Evolutionary conservation across 306 rosid genomes (phyloP), one percentile per base, ranked within the genome.

Genomic region (Albizia julibrissin): DNA sequence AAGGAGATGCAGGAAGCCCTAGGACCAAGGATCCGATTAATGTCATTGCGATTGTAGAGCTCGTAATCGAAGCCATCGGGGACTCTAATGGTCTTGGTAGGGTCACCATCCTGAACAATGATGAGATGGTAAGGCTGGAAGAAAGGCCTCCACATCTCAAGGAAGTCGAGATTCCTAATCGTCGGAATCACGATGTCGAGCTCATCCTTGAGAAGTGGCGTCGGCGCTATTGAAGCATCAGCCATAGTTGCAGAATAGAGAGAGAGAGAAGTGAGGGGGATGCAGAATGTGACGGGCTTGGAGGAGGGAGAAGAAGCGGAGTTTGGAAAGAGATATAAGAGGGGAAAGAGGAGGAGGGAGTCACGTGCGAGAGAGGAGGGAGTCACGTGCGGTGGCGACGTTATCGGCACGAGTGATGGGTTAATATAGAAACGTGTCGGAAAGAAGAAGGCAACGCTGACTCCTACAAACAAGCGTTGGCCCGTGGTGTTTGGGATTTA

Each of bases 111-210:
- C 14, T 74, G 78, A 10, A 74, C 78, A 19, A 74, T 74, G 49
- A 74, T 74, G 21, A 74, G 49, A 18, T 74, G 78, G 49, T 74
- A 74, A 33, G 78, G 78, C 66, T 74, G 78, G 21, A 74, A n/a
- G 47, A 74, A 74, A 0, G 78, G 78, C 67, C 78, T 54, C 78
- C 78, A 74, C 78, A 74, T 74, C 78, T 74, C 78, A 27, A 74
- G 66, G 68, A 74, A 74, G 4, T 74, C 78, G 33, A 74, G 78
- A 44, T 74, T 74, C 31, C 78, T 34, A 15, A 74, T 74, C 33
- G 78, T 74, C 8, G 78, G 78, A 19, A 74, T 74, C 21, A 74
- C 78, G 47, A 74, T 74, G 21, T 74, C 78, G 3, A 74, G 78
- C 67, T 74, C 78, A 31, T 74, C 78, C 33, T 74, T 74, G 14